Evolutionary conservation across 768 basidiomycete species (phyloP), one percentile per base, ranked within the genome.

Genomic region (Suillus lakei): DNA sequence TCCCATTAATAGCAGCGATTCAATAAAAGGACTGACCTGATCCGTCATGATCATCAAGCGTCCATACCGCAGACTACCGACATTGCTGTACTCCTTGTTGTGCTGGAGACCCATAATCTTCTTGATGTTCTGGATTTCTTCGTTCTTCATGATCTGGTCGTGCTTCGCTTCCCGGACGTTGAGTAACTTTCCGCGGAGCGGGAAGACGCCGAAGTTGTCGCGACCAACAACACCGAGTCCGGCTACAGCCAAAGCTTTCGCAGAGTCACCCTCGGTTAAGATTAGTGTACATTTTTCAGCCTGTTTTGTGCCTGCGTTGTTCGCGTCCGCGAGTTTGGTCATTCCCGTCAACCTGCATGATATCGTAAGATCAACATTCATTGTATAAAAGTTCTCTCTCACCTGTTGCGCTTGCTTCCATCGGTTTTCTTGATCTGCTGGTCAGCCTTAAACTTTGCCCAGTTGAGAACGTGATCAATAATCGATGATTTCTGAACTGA

Each of bases 1-100:
- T n/a, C 59, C 39, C 18, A 18, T 30, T 53, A 46, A 36, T 53
- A 28, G 51, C 48, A 4, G 30, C 23, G 21, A 60, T 46, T n/a
- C 61, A 5, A 59, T 10, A 28, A 39, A 21, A 59, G 12, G 21
- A 77, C 85, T 56, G 61, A 95, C 96, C 87, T 98, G 97, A 90
- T 99, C 98, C 5, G 98, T 95, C 98, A 99, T 99, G 71, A 99
- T 94, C 98, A 99, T 99, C 58, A 99, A 76, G 60, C 90, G 89
- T 1, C 98, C 98, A 72, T 99, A 99, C 32, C 98, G 88, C 71
- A 99, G 78, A 68, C 85, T 90, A 41, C 74, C 75, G 18, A 86
- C 79, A 60, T 83, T 85, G 44, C 80, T 80, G 78, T 99, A 99
- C 68, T 92, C 90, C 78, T 96, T 96, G 74, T 92, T 93, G 74